Evolutionary conservation across 225 moss, liverwort and hornwort species (phyloP).

Genomic region (Bryoerythrophyllum caledonicum): DNA sequence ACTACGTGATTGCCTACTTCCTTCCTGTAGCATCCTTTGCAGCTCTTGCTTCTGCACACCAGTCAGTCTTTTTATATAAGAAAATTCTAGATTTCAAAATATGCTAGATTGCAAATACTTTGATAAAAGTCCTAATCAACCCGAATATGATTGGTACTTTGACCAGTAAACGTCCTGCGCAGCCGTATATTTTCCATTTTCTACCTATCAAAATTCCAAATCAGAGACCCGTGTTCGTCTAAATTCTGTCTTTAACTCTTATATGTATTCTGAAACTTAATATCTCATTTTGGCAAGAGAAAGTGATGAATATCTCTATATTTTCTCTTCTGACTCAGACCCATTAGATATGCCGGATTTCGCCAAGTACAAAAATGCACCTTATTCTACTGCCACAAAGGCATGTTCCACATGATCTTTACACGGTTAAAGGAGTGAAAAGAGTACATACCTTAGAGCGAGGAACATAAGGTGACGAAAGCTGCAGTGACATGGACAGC

Average conservation of each 20-base stretch:
- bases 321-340: no score
- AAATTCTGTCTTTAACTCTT: no score
- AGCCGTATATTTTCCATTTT: no score
- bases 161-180: background rate
- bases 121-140: background rate
- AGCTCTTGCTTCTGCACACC: constrained; percentile 75
- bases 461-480: constrained; percentile 84
- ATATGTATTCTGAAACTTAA: no score
- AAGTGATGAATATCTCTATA: no score
- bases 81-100: background rate
- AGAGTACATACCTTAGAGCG: constrained; percentile 59
- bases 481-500: constrained; percentile 61
- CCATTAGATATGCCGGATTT: no score
- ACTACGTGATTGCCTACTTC: constrained; percentile 36
- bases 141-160: background rate
- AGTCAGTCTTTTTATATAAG: background rate
- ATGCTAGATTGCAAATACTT: background rate
- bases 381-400: no score
- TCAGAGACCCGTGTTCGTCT: no score
- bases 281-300: no score
- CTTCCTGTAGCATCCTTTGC: constrained; percentile 60
- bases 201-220: no score
- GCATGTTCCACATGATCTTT: no score
- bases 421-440: background rate
- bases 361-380: no score